phyloP scores from a whole-genome alignment of 2,329 filamentous ascomycete species.

The Aspergillus sp. region DNA sequence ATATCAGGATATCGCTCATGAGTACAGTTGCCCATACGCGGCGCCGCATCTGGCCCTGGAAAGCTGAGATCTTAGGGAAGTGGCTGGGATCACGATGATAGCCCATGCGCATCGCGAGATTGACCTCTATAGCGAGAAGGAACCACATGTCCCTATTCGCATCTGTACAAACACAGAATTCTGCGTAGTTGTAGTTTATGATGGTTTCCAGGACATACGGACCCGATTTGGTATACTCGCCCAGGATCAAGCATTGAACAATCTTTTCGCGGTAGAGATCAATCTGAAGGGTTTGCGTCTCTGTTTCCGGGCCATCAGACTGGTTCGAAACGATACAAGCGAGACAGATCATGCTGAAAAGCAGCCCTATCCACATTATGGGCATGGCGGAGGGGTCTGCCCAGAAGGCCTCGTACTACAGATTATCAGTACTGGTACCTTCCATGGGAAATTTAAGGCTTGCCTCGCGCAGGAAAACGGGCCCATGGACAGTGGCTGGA shows the following conservation, averaged over 20 bases:
- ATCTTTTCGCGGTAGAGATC: conserved; percentile 30
- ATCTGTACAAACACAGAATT: conserved; percentile 54
- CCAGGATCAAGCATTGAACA: conserved; percentile 55
- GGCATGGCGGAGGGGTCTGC: conserved; percentile 35
- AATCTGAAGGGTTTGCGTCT: conserved; percentile 11
- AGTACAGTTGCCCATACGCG: conserved; percentile 39
- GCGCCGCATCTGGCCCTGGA: conserved; percentile 54
- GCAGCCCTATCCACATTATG: conserved; percentile 45
- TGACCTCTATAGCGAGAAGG: conserved; percentile 53
- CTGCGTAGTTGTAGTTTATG: conserved; percentile 55
- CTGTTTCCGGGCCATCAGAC: conserved; percentile 6
- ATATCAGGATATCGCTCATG: conserved; percentile 59
- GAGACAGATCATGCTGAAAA: conserved; percentile 42
- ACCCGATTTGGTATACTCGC: conserved; percentile 55
- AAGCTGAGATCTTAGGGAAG: conserved; percentile 52
- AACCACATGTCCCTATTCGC: conserved; percentile 55
- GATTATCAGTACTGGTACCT: not conserved
- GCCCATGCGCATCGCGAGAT: conserved; percentile 61
- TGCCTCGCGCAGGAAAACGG: conserved; percentile 32
- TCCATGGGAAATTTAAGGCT: not conserved
- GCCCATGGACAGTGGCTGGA: conserved; percentile 26
- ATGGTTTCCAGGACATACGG: conserved; percentile 57
- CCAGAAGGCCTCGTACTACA: conserved; percentile 47
- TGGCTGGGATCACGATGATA: conserved; percentile 57
- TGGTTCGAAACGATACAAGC: conserved; percentile 15